Percentiles rank a stretch among this genome's conserved stretches.
phyloP scores from a whole-genome alignment of 495 filamentous ascomycete species.

The Trichoderma parareesei region DNA sequence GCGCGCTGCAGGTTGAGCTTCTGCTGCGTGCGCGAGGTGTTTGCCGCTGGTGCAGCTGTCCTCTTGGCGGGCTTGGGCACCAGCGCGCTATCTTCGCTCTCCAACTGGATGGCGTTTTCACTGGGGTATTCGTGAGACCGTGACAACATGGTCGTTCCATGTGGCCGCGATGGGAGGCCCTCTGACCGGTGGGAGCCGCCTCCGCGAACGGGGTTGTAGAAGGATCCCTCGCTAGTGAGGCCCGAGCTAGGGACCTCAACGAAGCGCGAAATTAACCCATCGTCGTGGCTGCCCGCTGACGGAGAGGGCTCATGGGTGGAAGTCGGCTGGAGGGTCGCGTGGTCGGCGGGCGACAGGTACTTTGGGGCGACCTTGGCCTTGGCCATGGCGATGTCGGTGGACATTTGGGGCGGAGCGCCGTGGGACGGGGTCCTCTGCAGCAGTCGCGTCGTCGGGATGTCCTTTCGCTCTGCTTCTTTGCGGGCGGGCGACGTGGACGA shows the following conservation, averaged over 20 bases:
- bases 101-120: constrained; percentile 19
- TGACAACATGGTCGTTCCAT: constrained; percentile 31
- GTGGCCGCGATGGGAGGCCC: constrained; percentile 21
- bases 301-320: constrained; percentile 30
- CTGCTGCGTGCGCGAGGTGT: constrained; percentile 59
- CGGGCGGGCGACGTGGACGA: constrained; percentile 16
- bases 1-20: constrained; percentile 64
- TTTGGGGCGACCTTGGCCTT: constrained; percentile 40
- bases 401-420: constrained; percentile 52
- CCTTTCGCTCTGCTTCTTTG: constrained; percentile 28
- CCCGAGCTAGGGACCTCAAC: constrained; percentile 29
- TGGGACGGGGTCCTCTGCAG: constrained; percentile 49
- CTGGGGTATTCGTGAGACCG: constrained; percentile 14
- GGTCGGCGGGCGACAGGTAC: constrained; percentile 25
- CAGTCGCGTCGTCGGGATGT: constrained; percentile 49
- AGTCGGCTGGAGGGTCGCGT: constrained; percentile 14
- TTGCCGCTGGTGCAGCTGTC: constrained; percentile 30
- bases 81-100: constrained; percentile 32
- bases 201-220: constrained; percentile 16
- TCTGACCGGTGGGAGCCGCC: background rate
- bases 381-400: constrained; percentile 45
- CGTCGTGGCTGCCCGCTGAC: constrained; percentile 12
- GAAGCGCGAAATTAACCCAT: constrained; percentile 27
- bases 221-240: constrained; percentile 21
- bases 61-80: constrained; percentile 26